Percentiles rank a stretch among this genome's conserved stretches.
Conservation (phyloP, 2,329 filamentous ascomycete genomes). For the Diaporthe ampelina region DNA sequence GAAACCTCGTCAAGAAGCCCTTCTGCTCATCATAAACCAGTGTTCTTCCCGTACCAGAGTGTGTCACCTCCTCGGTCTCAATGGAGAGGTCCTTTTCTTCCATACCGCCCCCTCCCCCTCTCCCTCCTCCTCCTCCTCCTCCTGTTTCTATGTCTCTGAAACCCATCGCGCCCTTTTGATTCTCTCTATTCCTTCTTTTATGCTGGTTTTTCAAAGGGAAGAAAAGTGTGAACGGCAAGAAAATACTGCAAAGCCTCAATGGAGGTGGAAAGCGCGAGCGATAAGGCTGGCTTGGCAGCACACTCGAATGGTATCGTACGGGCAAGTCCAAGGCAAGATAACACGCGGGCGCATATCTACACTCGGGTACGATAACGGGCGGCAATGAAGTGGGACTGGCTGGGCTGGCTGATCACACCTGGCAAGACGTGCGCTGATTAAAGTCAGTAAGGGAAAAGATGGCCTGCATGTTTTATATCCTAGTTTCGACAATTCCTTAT, state of each 20-base stretch:
- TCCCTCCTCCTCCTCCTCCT: background rate
- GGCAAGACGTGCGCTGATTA: background rate
- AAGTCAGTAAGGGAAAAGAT: background rate
- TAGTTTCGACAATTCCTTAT: background rate
- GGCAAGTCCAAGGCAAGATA: conserved; percentile 8
- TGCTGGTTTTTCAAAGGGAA: background rate
- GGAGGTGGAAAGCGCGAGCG: background rate
- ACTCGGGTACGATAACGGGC: background rate
- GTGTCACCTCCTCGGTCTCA: background rate
- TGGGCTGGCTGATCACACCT: background rate
- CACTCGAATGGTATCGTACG: background rate
- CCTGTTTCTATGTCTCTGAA: conserved; percentile 14
- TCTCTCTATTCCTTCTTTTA: background rate
- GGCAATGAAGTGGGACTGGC: background rate
- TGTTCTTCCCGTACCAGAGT: background rate
- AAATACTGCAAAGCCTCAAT: background rate
- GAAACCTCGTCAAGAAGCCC: conserved; percentile 55
- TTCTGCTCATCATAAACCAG: conserved; percentile 38
- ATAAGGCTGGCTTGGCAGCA: conserved; percentile 23
- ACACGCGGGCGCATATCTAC: background rate
- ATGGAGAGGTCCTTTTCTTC: conserved; percentile 30
- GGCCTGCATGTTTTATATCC: conserved; percentile 20
- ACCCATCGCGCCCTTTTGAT: background rate
- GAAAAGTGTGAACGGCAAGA: background rate
- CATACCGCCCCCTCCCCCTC: background rate